A percentile compares a stretch with the other conserved stretches of the same genome.
phyloP scores from a whole-genome alignment of 2,329 filamentous ascomycete species.

The Zopfia rhizophila region DNA sequence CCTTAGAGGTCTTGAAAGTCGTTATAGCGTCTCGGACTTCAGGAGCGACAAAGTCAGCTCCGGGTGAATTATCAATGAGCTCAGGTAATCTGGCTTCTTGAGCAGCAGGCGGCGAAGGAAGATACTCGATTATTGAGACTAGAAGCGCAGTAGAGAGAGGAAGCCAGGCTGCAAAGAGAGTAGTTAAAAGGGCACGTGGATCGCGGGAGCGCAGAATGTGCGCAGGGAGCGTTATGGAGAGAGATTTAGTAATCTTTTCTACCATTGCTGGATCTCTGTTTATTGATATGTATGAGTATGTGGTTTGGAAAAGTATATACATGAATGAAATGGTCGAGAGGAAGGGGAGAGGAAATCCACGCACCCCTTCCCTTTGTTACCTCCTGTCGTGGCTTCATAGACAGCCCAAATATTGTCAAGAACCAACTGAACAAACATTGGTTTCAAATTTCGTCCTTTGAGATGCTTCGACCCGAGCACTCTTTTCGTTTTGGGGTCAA shows the following conservation, averaged over 20 bases:
- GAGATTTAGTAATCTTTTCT: conserved; percentile 94
- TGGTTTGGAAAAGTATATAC: conserved; percentile 50
- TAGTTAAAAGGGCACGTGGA: conserved; percentile 81
- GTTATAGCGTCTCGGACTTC: conserved; percentile 82
- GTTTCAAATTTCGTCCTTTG: conserved; percentile 90
- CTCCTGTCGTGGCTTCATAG: conserved; percentile 88
- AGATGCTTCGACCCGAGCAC: conserved; percentile 90
- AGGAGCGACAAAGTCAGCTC: conserved; percentile 74
- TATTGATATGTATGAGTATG: conserved; percentile 51
- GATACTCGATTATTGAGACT: conserved; percentile 91
- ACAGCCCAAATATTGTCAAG: conserved; percentile 96
- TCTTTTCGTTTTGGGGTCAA: conserved; percentile 97
- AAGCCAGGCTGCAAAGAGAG: conserved; percentile 89
- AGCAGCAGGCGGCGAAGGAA: conserved; percentile 83
- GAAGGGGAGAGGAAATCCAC: conserved; percentile 55
- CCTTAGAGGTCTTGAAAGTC: conserved; percentile 75
- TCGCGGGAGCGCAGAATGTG: conserved; percentile 87
- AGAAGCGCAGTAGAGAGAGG: conserved; percentile 91
- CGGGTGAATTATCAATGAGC: conserved; percentile 82
- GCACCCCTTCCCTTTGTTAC: conserved; percentile 82
- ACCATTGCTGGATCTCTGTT: conserved; percentile 78
- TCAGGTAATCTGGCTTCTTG: conserved; percentile 83
- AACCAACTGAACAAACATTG: conserved; percentile 97
- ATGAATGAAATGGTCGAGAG: conserved; percentile 35
- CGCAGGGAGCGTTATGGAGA: conserved; percentile 84